These are phyloP conservation scores for Neoscytalidium dimidiatum DNA, from an alignment of 2,329 filamentous ascomycete species.

Conservation along the genomic window DNA sequence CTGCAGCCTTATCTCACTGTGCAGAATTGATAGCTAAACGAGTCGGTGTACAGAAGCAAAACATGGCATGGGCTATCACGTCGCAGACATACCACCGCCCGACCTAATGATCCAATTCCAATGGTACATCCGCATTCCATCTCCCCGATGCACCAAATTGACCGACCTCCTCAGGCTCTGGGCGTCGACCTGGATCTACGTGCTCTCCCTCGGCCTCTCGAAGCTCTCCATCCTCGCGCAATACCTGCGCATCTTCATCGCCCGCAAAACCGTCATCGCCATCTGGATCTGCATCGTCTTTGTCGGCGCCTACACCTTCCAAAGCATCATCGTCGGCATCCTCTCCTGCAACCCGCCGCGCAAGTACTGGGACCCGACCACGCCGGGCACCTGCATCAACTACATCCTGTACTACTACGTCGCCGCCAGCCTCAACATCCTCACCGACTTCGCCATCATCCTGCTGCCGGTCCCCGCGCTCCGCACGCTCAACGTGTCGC, in stretches of 20 bases:
- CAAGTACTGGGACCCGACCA: slow-evolving; percentile 30
- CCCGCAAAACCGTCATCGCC: slow-evolving; percentile 24
- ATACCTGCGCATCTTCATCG: slow-evolving; percentile 33
- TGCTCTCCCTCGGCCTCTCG: slow-evolving; percentile 32
- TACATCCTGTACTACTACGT: background rate
- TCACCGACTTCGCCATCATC: slow-evolving; percentile 6
- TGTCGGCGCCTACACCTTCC: background rate
- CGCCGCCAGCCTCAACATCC: background rate
- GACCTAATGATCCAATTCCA: background rate
- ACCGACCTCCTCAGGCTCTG: slow-evolving; percentile 27
- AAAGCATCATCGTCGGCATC: slow-evolving; percentile 23
- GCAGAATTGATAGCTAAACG: background rate
- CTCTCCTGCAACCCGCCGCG: slow-evolving; percentile 29
- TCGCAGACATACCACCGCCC: background rate
- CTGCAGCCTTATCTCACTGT: background rate
- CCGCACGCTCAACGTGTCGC: background rate
- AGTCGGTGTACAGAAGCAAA: background rate
- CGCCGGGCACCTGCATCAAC: background rate
- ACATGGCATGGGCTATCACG: slow-evolving; percentile 2
- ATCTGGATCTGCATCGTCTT: slow-evolving; percentile 25
- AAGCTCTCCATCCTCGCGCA: slow-evolving; percentile 31
- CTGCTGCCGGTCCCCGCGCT: slow-evolving; percentile 8
- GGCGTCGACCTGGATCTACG: slow-evolving; percentile 36
- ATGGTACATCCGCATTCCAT: background rate
- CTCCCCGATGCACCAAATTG: background rate